These are phyloP conservation scores for Cucurbitaria berberidis DNA, from an alignment of 2,329 filamentous ascomycete genomes.

Conservation along the genomic window DNA sequence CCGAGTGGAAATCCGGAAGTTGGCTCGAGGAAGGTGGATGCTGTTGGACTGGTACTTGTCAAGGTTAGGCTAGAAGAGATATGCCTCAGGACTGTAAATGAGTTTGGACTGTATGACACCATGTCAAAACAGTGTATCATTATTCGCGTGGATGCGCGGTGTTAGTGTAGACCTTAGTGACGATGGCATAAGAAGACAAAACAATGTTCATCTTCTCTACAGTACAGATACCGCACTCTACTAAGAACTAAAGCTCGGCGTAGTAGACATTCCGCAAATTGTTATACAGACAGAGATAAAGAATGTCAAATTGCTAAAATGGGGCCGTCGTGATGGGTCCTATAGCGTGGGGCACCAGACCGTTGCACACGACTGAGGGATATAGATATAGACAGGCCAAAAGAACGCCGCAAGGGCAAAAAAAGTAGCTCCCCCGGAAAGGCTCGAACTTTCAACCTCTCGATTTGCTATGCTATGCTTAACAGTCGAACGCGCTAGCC, in stretches of 20 bases:
- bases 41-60: slow-evolving; percentile 30
- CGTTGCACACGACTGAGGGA: not conserved
- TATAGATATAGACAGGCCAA: not conserved
- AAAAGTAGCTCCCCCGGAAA: slow-evolving; percentile 33
- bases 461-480: slow-evolving; percentile 32
- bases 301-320: too few species aligned
- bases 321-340: too few species aligned
- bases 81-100: slow-evolving; percentile 41
- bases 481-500: slow-evolving; percentile 68
- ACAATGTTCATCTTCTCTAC: not conserved
- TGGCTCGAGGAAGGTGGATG: slow-evolving; percentile 15
- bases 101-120: slow-evolving; percentile 47
- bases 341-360: not conserved
- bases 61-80: slow-evolving; percentile 41
- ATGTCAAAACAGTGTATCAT: slow-evolving; percentile 44
- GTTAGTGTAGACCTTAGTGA: slow-evolving; percentile 10
- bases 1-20: slow-evolving; percentile 29
- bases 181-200: not conserved
- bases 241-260: too few species aligned
- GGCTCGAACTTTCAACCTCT: slow-evolving; percentile 38
- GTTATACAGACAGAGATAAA: too few species aligned
- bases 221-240: too few species aligned
- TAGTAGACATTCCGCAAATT: too few species aligned
- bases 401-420: slow-evolving; percentile 2
- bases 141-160: slow-evolving; percentile 39